These are phyloP conservation scores for Lactarius sanguifluus DNA, from an alignment of 768 basidiomycete genomes.

Conservation along the genomic window DNA sequence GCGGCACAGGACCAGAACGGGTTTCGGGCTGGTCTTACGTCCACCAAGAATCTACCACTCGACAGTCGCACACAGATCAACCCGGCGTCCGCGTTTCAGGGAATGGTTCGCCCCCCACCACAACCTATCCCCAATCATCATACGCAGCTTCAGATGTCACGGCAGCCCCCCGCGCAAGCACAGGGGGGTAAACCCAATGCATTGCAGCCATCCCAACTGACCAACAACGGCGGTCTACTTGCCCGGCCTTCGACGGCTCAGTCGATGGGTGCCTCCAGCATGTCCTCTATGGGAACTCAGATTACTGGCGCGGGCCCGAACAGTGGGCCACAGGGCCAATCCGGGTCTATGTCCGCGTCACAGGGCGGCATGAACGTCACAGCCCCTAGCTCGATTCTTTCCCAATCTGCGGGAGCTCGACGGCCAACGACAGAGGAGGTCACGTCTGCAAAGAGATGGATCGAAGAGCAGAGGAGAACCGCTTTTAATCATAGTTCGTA, in stretches of 20 bases:
- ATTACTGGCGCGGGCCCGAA: background rate
- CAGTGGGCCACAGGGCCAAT: conserved; percentile 11
- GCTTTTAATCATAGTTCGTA: conserved; percentile 11
- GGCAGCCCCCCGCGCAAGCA: conserved; percentile 1
- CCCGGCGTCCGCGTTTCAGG: conserved; percentile 6
- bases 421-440: conserved; percentile 3
- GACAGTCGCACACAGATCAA: conserved; percentile 21
- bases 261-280: conserved; percentile 10
- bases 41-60: conserved; percentile 13
- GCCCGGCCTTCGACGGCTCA: conserved; percentile 11
- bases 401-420: background rate
- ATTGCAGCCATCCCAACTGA: background rate
- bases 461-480: conserved; percentile 14
- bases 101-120: background rate
- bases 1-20: conserved; percentile 23
- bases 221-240: conserved; percentile 4
- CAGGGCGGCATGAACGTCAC: background rate
- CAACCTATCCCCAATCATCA: conserved; percentile 12
- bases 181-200: conserved; percentile 14
- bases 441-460: conserved; percentile 5
- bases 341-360: conserved; percentile 12
- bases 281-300: conserved; percentile 12
- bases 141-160: conserved; percentile 8
- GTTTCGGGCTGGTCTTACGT: conserved; percentile 22
- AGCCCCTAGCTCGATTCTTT: background rate